Base-by-base conservation (phyloP, 73 alveolate species). In the Stentor coeruleus region DNA sequence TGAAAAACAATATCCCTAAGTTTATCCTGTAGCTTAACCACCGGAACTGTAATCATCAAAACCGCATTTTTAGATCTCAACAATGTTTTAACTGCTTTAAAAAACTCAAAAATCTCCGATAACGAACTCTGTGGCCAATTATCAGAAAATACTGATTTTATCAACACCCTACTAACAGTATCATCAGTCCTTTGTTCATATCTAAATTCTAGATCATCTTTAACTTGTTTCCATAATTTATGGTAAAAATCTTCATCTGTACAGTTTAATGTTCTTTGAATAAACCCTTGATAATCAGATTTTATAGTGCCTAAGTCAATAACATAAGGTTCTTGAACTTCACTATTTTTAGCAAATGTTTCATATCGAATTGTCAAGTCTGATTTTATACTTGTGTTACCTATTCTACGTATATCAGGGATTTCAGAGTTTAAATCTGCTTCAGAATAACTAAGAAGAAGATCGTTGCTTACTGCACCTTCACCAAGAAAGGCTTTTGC, bases 401-500 rank as follows among this genome's bases (percentile, higher is more conserved):
- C 79, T 14, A 66, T 66, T 66, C 79, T 66, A 20, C 39, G n/a
- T 33, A 66, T 66, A 26, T 66, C 39, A 20, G 42, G 42, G 41
- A 66, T 66, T 31, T 20, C n/a, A 26, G 2, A 20, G n/a, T 66
- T 26, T 1, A 2, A 28, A 26, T 20, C 40, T 28, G 20, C 33
- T 66, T 66, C 79, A 1, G 40, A 20, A 33, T 66, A 66, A 1
- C n/a, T 33, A 26, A 66, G 37, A 20, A 66, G 33, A 28, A 28
- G n/a, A 11, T 66, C 79, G 14, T 66, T 31, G 37, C 79, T 26
- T 20, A 66, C 79, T 1, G 40, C n/a, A 66, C 79, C 79, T 66
- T 66, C 79, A 20, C 79, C 79, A 28, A 66, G 37, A 33, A 26
- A 66, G 39, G 40, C n/a, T 2, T 31, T 66, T 0, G 79, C 11